phyloP scores from a whole-genome alignment of 768 basidiomycete species.

The Cubamyces lactineus region DNA sequence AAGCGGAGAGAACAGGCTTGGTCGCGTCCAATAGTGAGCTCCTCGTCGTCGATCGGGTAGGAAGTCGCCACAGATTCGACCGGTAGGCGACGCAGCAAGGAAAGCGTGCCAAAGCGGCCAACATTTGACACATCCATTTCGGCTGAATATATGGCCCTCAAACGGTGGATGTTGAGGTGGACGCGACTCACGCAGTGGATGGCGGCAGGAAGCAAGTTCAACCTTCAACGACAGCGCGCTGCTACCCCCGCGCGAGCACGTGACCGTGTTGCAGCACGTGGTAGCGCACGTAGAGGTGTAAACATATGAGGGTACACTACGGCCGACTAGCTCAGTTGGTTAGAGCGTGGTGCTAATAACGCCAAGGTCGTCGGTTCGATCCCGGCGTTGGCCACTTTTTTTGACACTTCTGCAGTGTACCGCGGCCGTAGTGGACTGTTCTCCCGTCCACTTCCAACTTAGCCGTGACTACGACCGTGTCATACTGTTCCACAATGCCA shows the following conservation, averaged over 20 bases:
- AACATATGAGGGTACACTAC: no score
- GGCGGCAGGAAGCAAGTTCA: conserved; percentile 1
- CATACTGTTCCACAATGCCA: background rate
- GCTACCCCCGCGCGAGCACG: background rate
- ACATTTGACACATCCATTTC: conserved; percentile 52
- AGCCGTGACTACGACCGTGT: no score
- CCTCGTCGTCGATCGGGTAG: conserved; percentile 71
- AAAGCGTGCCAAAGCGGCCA: conserved; percentile 69
- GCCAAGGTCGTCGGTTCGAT: conserved; percentile 29
- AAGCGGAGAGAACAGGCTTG: conserved; percentile 65
- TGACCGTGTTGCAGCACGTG: conserved; percentile 6
- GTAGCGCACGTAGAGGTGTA: no score
- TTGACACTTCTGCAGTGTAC: no score
- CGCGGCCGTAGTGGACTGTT: no score
- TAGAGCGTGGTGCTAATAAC: background rate
- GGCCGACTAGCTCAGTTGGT: conserved; percentile 5
- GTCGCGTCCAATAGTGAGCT: conserved; percentile 71
- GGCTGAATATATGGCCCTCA: background rate
- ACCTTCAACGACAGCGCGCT: conserved; percentile 1
- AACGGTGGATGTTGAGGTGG: background rate
- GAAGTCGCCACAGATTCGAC: conserved; percentile 55
- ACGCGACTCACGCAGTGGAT: background rate
- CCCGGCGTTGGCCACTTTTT: conserved; percentile 25
- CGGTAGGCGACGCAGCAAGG: conserved; percentile 59
- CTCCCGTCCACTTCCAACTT: no score